A percentile compares a stretch with the other conserved stretches of the same genome.
Conservation (phyloP, 768 basidiomycete genomes). For the Kwoniella shandongensis region DNA sequence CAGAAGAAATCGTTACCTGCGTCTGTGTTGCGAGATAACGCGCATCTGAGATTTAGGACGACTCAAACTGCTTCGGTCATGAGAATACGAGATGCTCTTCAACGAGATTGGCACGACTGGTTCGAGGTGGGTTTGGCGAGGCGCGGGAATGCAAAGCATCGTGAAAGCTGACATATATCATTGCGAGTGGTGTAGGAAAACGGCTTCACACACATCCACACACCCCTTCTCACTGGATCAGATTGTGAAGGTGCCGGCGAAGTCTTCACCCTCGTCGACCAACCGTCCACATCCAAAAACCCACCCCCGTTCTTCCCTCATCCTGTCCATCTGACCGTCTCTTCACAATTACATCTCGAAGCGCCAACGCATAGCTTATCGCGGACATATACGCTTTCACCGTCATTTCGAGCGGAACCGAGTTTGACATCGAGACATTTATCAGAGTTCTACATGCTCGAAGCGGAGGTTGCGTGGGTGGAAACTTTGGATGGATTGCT, state of each 20-base stretch:
- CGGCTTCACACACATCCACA: constrained; percentile 75
- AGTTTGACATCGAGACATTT: constrained; percentile 87
- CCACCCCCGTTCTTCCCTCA: constrained; percentile 34
- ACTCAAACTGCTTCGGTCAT: constrained; percentile 70
- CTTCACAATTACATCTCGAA: constrained; percentile 93
- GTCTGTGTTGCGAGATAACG: constrained; percentile 79
- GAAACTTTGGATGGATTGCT: constrained; percentile 60
- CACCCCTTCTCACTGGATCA: constrained; percentile 82
- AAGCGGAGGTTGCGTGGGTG: constrained; percentile 80
- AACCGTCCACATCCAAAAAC: constrained; percentile 6
- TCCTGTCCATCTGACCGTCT: constrained; percentile 80
- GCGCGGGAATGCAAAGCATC: no score
- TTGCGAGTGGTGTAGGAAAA: constrained; percentile 59
- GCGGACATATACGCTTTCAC: constrained; percentile 86
- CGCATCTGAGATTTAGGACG: constrained; percentile 83
- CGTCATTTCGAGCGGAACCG: constrained; percentile 91
- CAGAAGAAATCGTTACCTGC: constrained; percentile 80
- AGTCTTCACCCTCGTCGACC: constrained; percentile 62
- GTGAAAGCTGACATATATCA: background rate
- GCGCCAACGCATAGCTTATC: constrained; percentile 73
- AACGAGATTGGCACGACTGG: constrained; percentile 63
- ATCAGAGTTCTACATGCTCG: constrained; percentile 99
- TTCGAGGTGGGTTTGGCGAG: constrained; percentile 69
- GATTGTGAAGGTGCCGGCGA: constrained; percentile 98
- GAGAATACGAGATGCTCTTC: constrained; percentile 65